Evolutionary conservation across 345 rosid species (phyloP).

Genomic region (Anacardium occidentale): DNA sequence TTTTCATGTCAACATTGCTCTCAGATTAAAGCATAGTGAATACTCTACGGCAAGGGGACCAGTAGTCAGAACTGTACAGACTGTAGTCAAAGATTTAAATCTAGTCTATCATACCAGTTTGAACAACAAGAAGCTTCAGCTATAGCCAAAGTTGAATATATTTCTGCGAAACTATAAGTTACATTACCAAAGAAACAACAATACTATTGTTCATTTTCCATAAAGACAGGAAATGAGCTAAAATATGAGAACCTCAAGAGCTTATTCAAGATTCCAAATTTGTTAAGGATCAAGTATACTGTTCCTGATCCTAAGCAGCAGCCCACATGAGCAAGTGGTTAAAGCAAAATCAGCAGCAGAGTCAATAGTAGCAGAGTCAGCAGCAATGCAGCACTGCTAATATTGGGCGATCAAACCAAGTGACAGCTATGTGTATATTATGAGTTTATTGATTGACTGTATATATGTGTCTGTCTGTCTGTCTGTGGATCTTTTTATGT

Average conservation of each 20-base stretch:
- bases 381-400: too few relatives aligned
- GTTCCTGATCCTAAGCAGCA: too few relatives aligned
- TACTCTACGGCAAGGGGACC: neutral
- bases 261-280: neutral
- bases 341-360: too few relatives aligned
- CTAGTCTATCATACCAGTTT: neutral
- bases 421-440: too few relatives aligned
- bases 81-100: neutral
- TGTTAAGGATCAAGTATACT: too few relatives aligned
- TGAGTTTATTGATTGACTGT: too few relatives aligned
- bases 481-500: too few relatives aligned
- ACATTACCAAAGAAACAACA: neutral
- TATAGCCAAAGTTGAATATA: neutral
- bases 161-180: neutral
- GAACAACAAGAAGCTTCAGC: slow-evolving; percentile 4
- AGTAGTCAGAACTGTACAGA: neutral
- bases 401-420: too few relatives aligned
- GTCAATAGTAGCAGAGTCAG: too few relatives aligned
- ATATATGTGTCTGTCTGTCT: too few relatives aligned
- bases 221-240: neutral
- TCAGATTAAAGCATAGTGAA: neutral
- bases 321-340: too few relatives aligned
- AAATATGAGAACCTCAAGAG: neutral
- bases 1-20: neutral
- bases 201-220: neutral